phyloP scores from a whole-genome alignment of 306 rosid genomes.

The Castanea sativa region DNA sequence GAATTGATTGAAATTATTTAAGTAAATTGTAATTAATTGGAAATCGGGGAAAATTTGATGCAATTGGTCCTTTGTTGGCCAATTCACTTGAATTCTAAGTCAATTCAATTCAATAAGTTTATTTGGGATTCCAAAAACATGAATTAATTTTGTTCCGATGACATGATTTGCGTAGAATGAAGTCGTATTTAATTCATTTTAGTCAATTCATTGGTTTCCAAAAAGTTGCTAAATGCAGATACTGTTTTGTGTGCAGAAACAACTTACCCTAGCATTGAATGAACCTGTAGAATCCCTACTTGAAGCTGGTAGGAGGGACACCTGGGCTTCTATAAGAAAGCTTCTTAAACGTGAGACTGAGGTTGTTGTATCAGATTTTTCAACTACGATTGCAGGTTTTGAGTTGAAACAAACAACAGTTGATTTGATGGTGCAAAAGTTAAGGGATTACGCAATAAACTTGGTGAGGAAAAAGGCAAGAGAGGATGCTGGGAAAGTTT shows the following conservation, averaged over 20 bases:
- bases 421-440: constrained; percentile 44
- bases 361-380: constrained; percentile 46
- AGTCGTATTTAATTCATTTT: not conserved
- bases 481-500: constrained; percentile 76
- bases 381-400: constrained; percentile 53
- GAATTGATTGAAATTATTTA: not conserved
- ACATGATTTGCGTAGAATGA: not conserved
- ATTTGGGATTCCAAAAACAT: not conserved
- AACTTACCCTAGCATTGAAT: constrained; percentile 51
- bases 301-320: constrained; percentile 65
- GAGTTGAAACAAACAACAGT: constrained; percentile 63
- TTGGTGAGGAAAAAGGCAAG: constrained; percentile 75
- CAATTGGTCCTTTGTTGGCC: not conserved
- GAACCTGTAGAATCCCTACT: constrained; percentile 72
- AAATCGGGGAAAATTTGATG: not conserved
- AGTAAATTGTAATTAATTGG: not conserved
- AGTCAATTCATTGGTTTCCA: not conserved
- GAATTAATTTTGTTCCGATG: not conserved
- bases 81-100: not conserved
- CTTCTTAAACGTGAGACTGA: constrained; percentile 68
- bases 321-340: constrained; percentile 74
- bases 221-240: not conserved
- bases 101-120: not conserved
- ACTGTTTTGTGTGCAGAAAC: constrained; percentile 47
- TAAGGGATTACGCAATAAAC: constrained; percentile 63